Conservation (phyloP, 805 yeast genomes). For the Saccharomycopsis babjevae region DNA sequence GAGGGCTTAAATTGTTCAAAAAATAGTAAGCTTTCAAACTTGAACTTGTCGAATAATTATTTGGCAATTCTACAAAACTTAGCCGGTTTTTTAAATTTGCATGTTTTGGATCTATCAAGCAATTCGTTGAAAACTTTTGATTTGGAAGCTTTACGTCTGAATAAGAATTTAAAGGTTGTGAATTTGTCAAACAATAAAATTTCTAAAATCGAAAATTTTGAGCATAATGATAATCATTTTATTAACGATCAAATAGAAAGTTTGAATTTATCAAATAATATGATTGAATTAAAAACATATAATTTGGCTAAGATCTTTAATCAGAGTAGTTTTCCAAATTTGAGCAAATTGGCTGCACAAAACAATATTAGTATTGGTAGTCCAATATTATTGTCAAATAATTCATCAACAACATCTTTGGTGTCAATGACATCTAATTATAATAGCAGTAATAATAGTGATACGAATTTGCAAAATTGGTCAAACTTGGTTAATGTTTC, state of each 20-base stretch:
- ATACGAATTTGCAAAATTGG: neutral
- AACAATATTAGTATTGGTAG: neutral
- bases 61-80: neutral
- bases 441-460: conserved; percentile 1
- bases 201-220: conserved; percentile 6
- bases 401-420: neutral
- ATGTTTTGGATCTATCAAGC: neutral
- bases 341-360: neutral
- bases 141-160: neutral
- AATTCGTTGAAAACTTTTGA: neutral
- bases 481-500: neutral
- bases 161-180: neutral
- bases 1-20: conserved; percentile 1
- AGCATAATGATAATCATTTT: neutral
- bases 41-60: neutral
- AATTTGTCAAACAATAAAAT: conserved; percentile 11
- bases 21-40: neutral
- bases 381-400: neutral
- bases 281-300: neutral
- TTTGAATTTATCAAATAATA: conserved; percentile 6
- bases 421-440: neutral
- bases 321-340: neutral
- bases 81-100: neutral
- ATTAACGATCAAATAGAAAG: neutral
- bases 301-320: neutral